Conservation (phyloP, 306 rosid genomes). For the Gastrolobium bilobum region DNA sequence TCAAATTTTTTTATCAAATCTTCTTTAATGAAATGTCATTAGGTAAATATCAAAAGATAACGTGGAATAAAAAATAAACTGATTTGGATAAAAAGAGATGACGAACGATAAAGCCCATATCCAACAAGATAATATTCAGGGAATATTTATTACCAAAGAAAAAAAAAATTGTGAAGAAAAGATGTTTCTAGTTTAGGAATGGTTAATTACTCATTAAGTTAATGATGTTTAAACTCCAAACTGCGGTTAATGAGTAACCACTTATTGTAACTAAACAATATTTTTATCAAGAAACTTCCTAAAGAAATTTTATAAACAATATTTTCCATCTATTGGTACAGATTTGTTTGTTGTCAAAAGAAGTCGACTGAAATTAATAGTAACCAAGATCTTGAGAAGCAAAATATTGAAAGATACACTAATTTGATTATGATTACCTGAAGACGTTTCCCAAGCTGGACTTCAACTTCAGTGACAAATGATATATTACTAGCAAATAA, state of each 20-base stretch:
- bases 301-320: constrained; percentile 26
- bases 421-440: constrained; percentile 64
- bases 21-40: too few relatives aligned
- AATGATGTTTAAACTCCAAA: neutral
- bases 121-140: neutral
- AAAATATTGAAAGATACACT: constrained; percentile 31
- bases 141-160: too few relatives aligned
- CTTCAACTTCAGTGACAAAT: constrained; percentile 88
- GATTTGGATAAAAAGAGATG: too few relatives aligned
- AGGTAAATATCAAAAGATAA: too few relatives aligned
- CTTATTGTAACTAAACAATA: constrained; percentile 1
- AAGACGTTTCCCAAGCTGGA: constrained; percentile 94
- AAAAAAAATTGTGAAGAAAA: too few relatives aligned
- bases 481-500: constrained; percentile 81
- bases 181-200: too few relatives aligned
- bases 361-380: constrained; percentile 7
- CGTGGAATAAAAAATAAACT: too few relatives aligned
- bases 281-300: neutral
- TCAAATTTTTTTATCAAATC: too few relatives aligned
- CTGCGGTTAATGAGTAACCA: neutral
- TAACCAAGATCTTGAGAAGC: constrained; percentile 21
- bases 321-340: neutral
- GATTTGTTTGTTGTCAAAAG: too few relatives aligned
- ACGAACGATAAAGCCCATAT: neutral
- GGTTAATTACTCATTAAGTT: too few relatives aligned